Evolutionary conservation across 352 stramenopile species (phyloP).

Genomic region (Elongisporangium anandrum): DNA sequence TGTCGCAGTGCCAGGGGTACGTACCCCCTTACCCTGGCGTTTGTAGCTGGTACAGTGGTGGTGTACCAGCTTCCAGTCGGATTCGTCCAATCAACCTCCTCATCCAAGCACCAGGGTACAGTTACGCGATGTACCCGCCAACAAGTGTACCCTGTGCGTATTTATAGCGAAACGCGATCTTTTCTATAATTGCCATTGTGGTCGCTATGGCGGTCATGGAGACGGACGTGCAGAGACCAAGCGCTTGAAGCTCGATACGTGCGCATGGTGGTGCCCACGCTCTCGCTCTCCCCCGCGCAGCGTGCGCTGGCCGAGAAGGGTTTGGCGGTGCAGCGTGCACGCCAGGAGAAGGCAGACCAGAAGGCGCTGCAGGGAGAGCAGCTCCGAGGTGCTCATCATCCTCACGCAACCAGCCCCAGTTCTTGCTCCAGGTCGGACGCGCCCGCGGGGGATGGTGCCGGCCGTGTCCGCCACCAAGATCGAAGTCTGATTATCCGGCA

Average conservation of each 20-base stretch:
- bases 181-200: constrained; percentile 4
- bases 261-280: constrained; percentile 11
- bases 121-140: constrained; percentile 10
- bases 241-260: not conserved
- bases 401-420: not conserved
- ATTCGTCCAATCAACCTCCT: not conserved
- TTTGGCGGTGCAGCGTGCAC: constrained; percentile 31
- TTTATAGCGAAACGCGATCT: not conserved
- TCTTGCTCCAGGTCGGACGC: not conserved
- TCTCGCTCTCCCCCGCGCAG: constrained; percentile 49
- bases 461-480: constrained; percentile 18
- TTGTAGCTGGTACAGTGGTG: not conserved
- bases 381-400: not conserved
- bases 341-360: constrained; percentile 36
- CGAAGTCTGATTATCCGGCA: constrained; percentile 47
- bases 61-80: not conserved
- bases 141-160: not conserved
- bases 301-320: constrained; percentile 49
- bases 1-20: not conserved
- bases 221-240: not conserved
- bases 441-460: not conserved
- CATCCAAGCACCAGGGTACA: not conserved
- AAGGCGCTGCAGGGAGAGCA: constrained; percentile 13
- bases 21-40: not conserved
- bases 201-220: constrained; percentile 1